Evolutionary conservation across 345 rosid genomes (phyloP), one percentile per base, ranked within the genome.

Genomic region (Arabidopsis suecica): DNA sequence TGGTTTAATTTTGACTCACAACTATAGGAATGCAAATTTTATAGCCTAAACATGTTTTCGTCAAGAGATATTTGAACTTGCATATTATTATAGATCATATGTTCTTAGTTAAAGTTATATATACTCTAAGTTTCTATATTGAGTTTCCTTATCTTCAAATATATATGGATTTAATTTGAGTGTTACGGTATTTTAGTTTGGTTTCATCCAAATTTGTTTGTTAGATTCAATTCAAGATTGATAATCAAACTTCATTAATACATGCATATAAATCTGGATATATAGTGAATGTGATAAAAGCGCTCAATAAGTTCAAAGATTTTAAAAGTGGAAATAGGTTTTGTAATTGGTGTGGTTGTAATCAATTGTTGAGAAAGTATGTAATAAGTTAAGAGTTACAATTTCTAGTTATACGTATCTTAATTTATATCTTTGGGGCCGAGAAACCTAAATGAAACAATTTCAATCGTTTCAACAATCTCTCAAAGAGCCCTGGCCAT

Each of bases 311-410:
- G 28, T 25, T 36, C 32, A 60, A 49, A 10, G 3, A 37, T 22
- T 23, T 59, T 5, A 0, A 20, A 33, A 9, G 38, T 42, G 30
- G 12, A 60, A 32, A 69, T 32, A 22, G 25, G 8, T 47, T 58
- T 25, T 45, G 23, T 11, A 20, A 34, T 33, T 45, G 22, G 47
- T 45, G n/a, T 22, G 8, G 62, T 5, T 16, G 4, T 9, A 59
- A 59, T 36, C 38, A 55, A 54, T 23, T 23, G 6, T 18, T 49
- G 23, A 16, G 20, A 25, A 13, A 28, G 34, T 25, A 28, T 54
- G n/a, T 53, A 51, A 12, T 32, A 45, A 28, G 55, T 64, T 32
- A 47, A 47, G 42, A 28, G 25, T 64, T n/a, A 45, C 53, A 62
- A 8, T 9, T 28, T 8, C 7, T 63, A 45, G 28, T 7, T 42